Conservation (phyloP, 2,329 filamentous ascomycete species). For the Fusarium sp. region DNA sequence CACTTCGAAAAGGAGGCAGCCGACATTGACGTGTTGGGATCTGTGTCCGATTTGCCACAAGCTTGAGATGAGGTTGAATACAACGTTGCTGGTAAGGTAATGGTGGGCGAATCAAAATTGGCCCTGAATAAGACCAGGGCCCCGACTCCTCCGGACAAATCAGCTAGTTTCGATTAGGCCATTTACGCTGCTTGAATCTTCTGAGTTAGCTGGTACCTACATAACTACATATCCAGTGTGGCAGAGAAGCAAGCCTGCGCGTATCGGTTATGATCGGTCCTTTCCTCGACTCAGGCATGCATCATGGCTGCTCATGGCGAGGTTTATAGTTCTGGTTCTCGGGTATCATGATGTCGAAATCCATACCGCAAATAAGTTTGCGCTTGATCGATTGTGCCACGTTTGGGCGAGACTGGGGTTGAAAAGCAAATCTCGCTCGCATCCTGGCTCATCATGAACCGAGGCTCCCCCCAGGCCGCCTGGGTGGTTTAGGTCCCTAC, state of each 20-base stretch:
- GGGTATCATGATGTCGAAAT: constrained; percentile 9
- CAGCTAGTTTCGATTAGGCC: constrained; percentile 30
- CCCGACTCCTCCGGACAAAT: constrained; percentile 37
- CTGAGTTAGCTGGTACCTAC: constrained; percentile 8
- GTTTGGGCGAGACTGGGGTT: constrained; percentile 17
- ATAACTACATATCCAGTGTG: constrained; percentile 8
- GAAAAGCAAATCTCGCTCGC: constrained; percentile 32
- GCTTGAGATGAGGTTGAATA: constrained; percentile 38
- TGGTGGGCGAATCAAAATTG: constrained; percentile 35
- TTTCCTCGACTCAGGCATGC: constrained; percentile 17
- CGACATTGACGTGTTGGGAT: constrained; percentile 35
- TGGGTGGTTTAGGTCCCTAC: constrained; percentile 13
- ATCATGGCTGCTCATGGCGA: constrained; percentile 19
- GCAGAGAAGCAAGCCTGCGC: background rate
- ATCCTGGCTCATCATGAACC: constrained; percentile 19
- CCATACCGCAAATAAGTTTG: background rate
- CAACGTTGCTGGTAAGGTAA: constrained; percentile 43
- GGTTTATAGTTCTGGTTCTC: constrained; percentile 7
- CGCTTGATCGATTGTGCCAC: constrained; percentile 2
- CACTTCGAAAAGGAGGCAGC: constrained; percentile 27
- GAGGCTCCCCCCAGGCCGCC: constrained; percentile 22
- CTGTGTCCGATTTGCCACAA: constrained; percentile 45
- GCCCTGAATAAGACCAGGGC: constrained; percentile 10
- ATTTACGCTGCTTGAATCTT: constrained; percentile 10
- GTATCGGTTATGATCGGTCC: constrained; percentile 37